Conservation (phyloP, 345 rosid species). For the Fremontodendron californicum region DNA sequence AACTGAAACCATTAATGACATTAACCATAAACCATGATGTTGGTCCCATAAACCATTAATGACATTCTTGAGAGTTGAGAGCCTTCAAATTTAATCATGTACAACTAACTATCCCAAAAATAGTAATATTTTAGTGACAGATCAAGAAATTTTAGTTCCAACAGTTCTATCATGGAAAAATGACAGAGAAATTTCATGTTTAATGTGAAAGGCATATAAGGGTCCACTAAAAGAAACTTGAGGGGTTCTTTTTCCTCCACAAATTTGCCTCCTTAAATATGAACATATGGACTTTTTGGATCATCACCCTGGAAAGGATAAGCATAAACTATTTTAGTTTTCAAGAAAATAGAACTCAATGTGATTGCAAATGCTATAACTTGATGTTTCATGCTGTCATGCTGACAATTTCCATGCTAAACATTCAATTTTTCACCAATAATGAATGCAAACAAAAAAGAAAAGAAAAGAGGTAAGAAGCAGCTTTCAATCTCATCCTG, state of each 20-base stretch:
- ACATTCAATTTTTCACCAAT: not conserved
- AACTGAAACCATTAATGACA: not conserved
- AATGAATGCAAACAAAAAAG: not conserved
- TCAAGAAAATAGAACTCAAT: not conserved
- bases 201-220: not conserved
- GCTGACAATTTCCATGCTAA: not conserved
- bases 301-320: not conserved
- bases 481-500: not conserved
- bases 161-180: not conserved
- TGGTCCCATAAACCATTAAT: not conserved
- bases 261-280: not conserved
- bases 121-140: not conserved
- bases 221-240: not conserved
- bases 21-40: not conserved
- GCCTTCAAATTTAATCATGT: not conserved
- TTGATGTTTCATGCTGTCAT: not conserved
- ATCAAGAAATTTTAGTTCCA: not conserved
- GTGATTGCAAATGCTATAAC: not conserved
- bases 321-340: not conserved
- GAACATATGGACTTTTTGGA: slow-evolving; percentile 1
- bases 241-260: not conserved
- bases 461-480: not conserved
- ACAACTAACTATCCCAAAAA: not conserved
- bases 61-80: not conserved
- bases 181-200: not conserved